A percentile compares a stretch with the other conserved stretches of the same genome.
Conservation (phyloP, 2,329 filamentous ascomycete species). For the Claviceps pazoutovae region DNA sequence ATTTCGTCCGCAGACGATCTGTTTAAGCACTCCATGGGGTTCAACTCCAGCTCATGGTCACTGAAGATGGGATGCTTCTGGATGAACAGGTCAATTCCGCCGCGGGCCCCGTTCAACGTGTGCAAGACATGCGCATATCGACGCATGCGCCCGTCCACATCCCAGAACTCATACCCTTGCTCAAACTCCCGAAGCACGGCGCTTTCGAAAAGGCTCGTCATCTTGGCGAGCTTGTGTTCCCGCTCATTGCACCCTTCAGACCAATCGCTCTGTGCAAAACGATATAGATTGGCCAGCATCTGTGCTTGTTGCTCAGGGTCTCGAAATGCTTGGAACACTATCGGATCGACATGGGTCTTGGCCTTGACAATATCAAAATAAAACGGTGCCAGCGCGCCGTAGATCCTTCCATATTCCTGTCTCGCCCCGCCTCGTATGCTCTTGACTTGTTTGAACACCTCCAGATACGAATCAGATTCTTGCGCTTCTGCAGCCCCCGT, state of each 20-base stretch:
- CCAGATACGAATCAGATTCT: conserved; percentile 52
- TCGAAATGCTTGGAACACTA: conserved; percentile 74
- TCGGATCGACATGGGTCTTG: conserved; percentile 61
- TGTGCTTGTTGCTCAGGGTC: conserved; percentile 83
- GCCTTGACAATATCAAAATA: conserved; percentile 69
- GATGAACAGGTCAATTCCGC: conserved; percentile 72
- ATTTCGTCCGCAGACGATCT: conserved; percentile 50
- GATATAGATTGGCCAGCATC: conserved; percentile 69
- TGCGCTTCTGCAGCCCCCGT: conserved; percentile 31
- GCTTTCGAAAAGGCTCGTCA: conserved; percentile 76
- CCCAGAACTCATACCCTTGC: conserved; percentile 77
- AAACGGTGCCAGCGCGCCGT: conserved; percentile 76
- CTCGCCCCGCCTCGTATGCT: conserved; percentile 77
- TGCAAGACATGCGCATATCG: conserved; percentile 79
- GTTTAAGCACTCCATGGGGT: conserved; percentile 70
- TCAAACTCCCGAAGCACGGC: conserved; percentile 86
- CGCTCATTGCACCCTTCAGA: conserved; percentile 58
- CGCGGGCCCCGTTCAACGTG: conserved; percentile 64
- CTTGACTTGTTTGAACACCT: conserved; percentile 53
- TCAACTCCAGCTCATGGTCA: conserved; percentile 51
- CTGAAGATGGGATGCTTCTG: conserved; percentile 77
- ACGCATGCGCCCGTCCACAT: conserved; percentile 78
- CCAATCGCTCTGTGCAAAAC: conserved; percentile 71
- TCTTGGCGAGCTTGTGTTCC: conserved; percentile 56
- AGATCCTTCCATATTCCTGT: conserved; percentile 81